These are phyloP conservation scores for Phaeosphaeria sp. DNA, from an alignment of 2,329 filamentous ascomycete genomes.

Conservation along the genomic window DNA sequence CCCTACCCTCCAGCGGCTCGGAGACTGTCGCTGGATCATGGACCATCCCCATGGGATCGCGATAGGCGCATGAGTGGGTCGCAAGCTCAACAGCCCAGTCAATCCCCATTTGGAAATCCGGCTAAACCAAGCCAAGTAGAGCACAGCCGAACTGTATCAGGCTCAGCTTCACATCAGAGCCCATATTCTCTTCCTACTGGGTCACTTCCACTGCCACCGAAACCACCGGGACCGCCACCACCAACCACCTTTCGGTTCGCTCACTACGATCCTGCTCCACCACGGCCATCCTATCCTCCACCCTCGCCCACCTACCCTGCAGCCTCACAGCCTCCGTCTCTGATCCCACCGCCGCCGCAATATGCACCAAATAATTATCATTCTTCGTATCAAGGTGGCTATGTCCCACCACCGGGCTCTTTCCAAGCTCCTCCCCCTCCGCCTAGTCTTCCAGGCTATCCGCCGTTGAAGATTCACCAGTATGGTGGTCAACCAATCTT, in stretches of 20 bases:
- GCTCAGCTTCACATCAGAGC: slow-evolving; percentile 36
- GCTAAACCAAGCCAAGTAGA: slow-evolving; percentile 33
- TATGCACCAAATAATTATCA: slow-evolving; percentile 50
- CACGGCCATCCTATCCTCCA: slow-evolving; percentile 29
- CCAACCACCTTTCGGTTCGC: slow-evolving; percentile 44
- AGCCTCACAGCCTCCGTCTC: slow-evolving; percentile 21
- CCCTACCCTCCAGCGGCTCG: slow-evolving; percentile 24
- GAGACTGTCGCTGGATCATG: slow-evolving; percentile 34
- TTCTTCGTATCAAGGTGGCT: slow-evolving; percentile 35
- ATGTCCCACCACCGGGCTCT: slow-evolving; percentile 40
- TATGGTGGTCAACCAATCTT: slow-evolving; percentile 50
- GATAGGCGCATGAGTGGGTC: slow-evolving; percentile 37
- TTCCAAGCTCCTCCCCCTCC: slow-evolving; percentile 44
- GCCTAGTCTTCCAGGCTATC: slow-evolving; percentile 29
- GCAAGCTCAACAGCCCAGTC: slow-evolving; percentile 29
- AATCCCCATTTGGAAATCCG: slow-evolving; percentile 32
- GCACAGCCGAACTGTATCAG: slow-evolving; percentile 23
- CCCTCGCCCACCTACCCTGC: slow-evolving; percentile 29
- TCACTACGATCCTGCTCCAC: slow-evolving; percentile 43
- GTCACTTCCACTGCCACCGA: slow-evolving; percentile 33
- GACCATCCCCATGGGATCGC: slow-evolving; percentile 31
- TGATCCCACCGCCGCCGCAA: slow-evolving; percentile 49
- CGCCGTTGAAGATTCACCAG: slow-evolving; percentile 46
- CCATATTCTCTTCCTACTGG: slow-evolving; percentile 36
- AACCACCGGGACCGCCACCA: slow-evolving; percentile 37